Evolutionary conservation across 2,329 filamentous ascomycete genomes (phyloP), one percentile per base, ranked within the genome.

Genomic region (Penicillium verrucosum): DNA sequence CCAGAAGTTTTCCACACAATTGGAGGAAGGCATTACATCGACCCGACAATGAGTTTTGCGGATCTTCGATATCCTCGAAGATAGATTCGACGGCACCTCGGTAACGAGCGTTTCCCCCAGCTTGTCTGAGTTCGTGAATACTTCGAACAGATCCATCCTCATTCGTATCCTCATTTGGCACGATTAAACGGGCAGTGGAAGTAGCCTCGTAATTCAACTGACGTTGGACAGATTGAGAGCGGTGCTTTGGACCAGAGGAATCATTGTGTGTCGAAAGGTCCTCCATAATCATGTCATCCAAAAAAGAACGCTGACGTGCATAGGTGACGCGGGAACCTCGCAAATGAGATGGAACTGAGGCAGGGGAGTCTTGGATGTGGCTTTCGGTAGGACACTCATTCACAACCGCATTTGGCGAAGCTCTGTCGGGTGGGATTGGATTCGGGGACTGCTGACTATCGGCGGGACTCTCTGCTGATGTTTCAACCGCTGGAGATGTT

Each of bases 91-190:
- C 75, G 21, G 84, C 81, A 56, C 80, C 77, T 47, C 80, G 74
- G 60, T 86, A 84, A 44, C 82, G 78, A 43, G 78, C 77, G 60
- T 84, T 84, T 32, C 80, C 78, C 2, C 85, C 85, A 50, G 81
- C 78, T 40, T 81, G 82, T 54, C 84, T 78, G 34, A 88, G 75
- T 66, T 87, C 85, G 60, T 87, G 84, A 27, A 86, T 83, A 54
- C 81, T 84, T 56, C 82, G 79, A 45, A 85, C 77, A 27, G 73
- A 68, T 21, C 73, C 73, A 65, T 75, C 65, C 54, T 72, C 64
- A 37, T 78, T 75, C 30, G 75, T 75, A 14, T 80, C 78, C 14
- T 82, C 81, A 9, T 80, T 77, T 5, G 80, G 76, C 16, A 71
- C 59, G 45, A 72, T 65, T 38, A 70, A 66, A 23, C 59, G 63